Percentiles rank a stretch among this genome's conserved stretches.
Conservation (phyloP, 2,329 filamentous ascomycete species). For the Chaetomium olivaceum region DNA sequence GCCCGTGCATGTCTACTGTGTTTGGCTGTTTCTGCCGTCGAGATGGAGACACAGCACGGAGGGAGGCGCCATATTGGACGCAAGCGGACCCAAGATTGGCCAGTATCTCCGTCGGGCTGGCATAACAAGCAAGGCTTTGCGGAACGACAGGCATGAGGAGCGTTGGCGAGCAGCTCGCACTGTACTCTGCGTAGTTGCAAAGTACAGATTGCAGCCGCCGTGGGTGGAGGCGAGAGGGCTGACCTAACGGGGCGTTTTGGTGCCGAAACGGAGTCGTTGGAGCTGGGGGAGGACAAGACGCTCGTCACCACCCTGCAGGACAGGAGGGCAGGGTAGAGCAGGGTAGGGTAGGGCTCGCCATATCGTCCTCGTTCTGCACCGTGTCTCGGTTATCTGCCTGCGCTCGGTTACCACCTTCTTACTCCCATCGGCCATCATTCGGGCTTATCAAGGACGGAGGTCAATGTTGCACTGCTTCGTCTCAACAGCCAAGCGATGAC, state of each 20-base stretch:
- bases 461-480: background rate
- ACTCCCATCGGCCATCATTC: background rate
- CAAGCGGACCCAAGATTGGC: background rate
- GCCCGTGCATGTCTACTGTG: background rate
- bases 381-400: constrained; percentile 7
- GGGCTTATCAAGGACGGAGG: background rate
- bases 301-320: background rate
- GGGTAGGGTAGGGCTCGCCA: background rate
- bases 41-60: constrained; percentile 1
- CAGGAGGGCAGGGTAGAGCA: background rate
- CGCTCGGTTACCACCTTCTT: background rate
- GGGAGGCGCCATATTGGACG: background rate
- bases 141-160: background rate
- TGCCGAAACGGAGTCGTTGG: background rate
- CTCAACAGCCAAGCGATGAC: background rate
- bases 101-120: background rate
- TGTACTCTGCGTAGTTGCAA: background rate
- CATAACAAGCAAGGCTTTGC: background rate
- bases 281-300: constrained; percentile 2
- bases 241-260: background rate
- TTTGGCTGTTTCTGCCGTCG: background rate
- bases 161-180: background rate
- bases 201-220: too few species aligned
- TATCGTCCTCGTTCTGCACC: background rate
- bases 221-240: background rate